Conservation (phyloP, 2,329 filamentous ascomycete species). For the Ophiostoma perfectum region DNA sequence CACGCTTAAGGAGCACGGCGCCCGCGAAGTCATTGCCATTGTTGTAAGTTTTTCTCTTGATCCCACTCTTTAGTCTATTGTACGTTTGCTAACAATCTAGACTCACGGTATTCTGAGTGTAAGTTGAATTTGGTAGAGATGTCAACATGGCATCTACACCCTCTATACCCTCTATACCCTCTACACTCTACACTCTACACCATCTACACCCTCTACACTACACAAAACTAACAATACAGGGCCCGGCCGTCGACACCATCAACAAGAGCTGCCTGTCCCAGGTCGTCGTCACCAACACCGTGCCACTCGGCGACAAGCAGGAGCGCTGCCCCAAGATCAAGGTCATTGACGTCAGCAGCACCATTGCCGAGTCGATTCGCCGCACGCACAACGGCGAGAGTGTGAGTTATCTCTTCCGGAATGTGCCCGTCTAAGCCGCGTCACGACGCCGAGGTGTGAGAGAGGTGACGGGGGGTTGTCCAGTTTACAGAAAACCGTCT, state of each 20-base stretch:
- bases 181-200: too few relatives aligned
- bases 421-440: conserved; percentile 49
- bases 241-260: conserved; percentile 79
- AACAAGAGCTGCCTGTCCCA: conserved; percentile 71
- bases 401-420: conserved; percentile 64
- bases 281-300: conserved; percentile 87
- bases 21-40: conserved; percentile 83
- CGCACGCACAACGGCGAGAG: conserved; percentile 62
- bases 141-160: background rate
- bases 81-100: too few relatives aligned
- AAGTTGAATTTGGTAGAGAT: background rate
- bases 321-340: conserved; percentile 69
- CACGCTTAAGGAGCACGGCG: conserved; percentile 80
- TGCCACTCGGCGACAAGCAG: conserved; percentile 72
- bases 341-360: conserved; percentile 88
- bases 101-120: conserved; percentile 28
- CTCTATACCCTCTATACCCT: too few relatives aligned
- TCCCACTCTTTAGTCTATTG: too few relatives aligned
- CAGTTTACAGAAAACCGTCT: background rate
- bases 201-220: too few relatives aligned
- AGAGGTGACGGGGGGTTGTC: background rate
- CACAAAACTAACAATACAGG: conserved; percentile 55
- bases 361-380: conserved; percentile 64
- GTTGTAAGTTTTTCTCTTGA: conserved; percentile 41
- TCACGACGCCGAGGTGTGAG: background rate